Base-by-base conservation (phyloP, 352 stramenopile genomes). In the Paralagenidium karlingii region DNA sequence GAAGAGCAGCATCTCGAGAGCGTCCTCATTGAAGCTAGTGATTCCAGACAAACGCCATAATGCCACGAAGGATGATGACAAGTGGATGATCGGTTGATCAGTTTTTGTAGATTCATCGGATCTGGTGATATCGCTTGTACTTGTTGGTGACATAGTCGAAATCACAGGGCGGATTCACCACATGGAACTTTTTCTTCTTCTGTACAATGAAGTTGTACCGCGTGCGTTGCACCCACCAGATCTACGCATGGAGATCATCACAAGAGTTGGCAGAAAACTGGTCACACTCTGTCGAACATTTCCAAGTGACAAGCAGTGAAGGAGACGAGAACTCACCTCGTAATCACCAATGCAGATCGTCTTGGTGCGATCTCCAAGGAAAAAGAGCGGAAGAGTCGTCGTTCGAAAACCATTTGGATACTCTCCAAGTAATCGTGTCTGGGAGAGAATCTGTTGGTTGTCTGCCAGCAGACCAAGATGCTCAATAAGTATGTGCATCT, bases 201-300 rank as follows among this genome's bases (percentile, higher is more conserved):
- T 93, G 67, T 9, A 91, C 60, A 28, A 93, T 78, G 40, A 80
- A 78, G 41, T 83, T 85, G 43, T 78, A 84, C 6, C 61, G 55
- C 36, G 73, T 90, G 40, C 80, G 77, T 38, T 81, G 61, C 6
- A 90, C 79, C 80, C 80, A 93, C 78, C 80, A 93, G 40, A 93
- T 73, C 45, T 60, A 42, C 19, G 3, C 22, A 7, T 10, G 10
- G 10, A 18, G 22, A 29, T 19, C 29, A 40, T n/a, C 19, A 37
- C 18, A 40, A 47, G 22, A 22, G 3, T 9, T 9, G 5, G n/a
- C n/a, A n/a, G n/a, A n/a, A n/a, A n/a, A n/a, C n/a, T n/a, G n/a
- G n/a, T n/a, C n/a, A n/a, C n/a, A n/a, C n/a, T n/a, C n/a, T n/a
- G n/a, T n/a, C n/a, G n/a, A n/a, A n/a, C n/a, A n/a, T n/a, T n/a